These are phyloP conservation scores for Phylloporus scabripes DNA, from an alignment of 768 basidiomycete genomes.

Conservation along the genomic window DNA sequence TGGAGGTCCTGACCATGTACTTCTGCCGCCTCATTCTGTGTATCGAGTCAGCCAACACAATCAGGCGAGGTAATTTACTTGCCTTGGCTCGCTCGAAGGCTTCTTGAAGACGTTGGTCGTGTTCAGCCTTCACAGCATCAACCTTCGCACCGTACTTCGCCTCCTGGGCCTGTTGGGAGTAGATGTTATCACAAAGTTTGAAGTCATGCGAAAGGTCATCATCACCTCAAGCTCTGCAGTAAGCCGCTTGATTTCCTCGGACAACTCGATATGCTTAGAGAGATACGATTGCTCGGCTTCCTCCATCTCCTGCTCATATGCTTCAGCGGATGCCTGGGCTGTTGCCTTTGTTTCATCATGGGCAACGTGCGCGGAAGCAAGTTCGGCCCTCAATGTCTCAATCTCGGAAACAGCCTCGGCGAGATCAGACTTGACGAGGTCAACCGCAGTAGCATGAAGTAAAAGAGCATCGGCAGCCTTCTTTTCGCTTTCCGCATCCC, in stretches of 20 bases:
- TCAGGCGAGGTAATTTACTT: conserved; percentile 8
- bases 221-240: conserved; percentile 61
- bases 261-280: conserved; percentile 46
- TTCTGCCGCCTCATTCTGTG: conserved; percentile 65
- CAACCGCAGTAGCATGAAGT: conserved; percentile 44
- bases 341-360: conserved; percentile 47
- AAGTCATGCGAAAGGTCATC: background rate
- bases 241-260: conserved; percentile 51
- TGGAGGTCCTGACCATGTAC: conserved; percentile 68
- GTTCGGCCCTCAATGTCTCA: conserved; percentile 42
- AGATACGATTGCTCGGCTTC: conserved; percentile 48
- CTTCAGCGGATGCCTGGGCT: conserved; percentile 41
- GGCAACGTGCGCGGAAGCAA: conserved; percentile 39
- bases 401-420: conserved; percentile 40
- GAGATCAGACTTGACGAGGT: conserved; percentile 41
- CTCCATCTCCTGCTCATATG: conserved; percentile 43
- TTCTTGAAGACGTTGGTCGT: conserved; percentile 54
- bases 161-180: conserved; percentile 53
- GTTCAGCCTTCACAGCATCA: conserved; percentile 59
- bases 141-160: conserved; percentile 62
- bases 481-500: conserved; percentile 41
- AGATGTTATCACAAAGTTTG: background rate
- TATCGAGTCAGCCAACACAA: conserved; percentile 8
- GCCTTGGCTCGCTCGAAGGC: conserved; percentile 80
- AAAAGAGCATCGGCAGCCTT: conserved; percentile 37